Conservation (phyloP, 2,329 filamentous ascomycete genomes). For the Fusarium torulosum region DNA sequence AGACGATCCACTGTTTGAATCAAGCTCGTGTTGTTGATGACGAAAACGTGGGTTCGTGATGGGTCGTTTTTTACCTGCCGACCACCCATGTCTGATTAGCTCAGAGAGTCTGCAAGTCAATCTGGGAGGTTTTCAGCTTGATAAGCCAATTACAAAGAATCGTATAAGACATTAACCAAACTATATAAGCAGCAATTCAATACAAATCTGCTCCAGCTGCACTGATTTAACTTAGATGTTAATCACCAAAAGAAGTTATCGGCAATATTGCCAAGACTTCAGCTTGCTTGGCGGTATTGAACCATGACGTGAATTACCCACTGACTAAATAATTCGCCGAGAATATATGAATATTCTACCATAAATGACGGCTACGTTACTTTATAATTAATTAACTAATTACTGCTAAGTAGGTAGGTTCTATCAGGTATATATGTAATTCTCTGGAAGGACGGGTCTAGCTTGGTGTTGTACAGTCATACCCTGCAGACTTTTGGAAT, state of each 20-base stretch:
- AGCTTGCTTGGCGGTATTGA: background rate
- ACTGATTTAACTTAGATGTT: background rate
- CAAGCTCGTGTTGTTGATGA: conserved; percentile 8
- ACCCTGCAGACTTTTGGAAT: too few relatives aligned
- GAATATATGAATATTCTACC: background rate
- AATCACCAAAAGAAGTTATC: background rate
- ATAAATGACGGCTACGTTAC: background rate
- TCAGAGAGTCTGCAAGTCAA: background rate
- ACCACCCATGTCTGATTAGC: conserved; percentile 1
- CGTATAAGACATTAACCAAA: background rate
- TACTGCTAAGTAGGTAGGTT: background rate
- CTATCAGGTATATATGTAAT: too few relatives aligned
- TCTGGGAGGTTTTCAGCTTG: background rate
- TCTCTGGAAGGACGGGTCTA: too few relatives aligned
- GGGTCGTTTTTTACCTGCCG: conserved; percentile 8
- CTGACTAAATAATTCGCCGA: background rate
- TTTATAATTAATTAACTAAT: background rate
- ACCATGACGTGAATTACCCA: background rate
- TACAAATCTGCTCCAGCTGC: background rate
- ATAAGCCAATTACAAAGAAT: background rate
- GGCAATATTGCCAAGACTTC: background rate
- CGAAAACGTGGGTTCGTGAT: conserved; percentile 1
- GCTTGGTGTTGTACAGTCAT: too few relatives aligned
- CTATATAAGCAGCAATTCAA: background rate
- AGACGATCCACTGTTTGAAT: conserved; percentile 18